Evolutionary conservation across 2,329 filamentous ascomycete genomes (phyloP).

Genomic region (Aspergillus japonicus): DNA sequence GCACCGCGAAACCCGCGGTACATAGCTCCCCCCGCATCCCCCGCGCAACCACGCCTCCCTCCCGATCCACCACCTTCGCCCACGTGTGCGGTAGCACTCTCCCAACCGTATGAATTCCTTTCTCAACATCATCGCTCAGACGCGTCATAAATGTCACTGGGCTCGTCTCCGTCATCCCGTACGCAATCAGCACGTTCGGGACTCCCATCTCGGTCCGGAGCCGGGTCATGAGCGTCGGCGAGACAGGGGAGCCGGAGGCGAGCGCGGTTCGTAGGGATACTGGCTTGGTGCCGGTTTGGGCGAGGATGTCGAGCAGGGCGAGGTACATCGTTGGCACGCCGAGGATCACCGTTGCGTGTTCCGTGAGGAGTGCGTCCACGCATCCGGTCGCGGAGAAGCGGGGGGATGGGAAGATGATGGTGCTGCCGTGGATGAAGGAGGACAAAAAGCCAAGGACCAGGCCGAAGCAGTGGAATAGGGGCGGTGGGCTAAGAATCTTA

Average conservation of each 20-base stretch:
- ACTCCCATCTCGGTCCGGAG: slow-evolving; percentile 71
- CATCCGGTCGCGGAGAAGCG: slow-evolving; percentile 62
- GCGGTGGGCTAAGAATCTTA: slow-evolving; percentile 71
- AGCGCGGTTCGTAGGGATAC: slow-evolving; percentile 72
- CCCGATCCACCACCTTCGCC: slow-evolving; percentile 70
- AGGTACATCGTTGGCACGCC: slow-evolving; percentile 91
- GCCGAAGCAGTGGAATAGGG: slow-evolving; percentile 56
- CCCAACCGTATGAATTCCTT: slow-evolving; percentile 71
- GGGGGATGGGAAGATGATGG: slow-evolving; percentile 78
- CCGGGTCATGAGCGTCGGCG: slow-evolving; percentile 62
- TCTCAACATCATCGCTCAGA: slow-evolving; percentile 64
- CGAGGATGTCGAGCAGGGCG: slow-evolving; percentile 68
- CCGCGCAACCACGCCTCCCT: slow-evolving; percentile 61
- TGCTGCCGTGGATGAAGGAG: slow-evolving; percentile 40
- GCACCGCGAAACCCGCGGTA: slow-evolving; percentile 70
- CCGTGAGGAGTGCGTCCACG: slow-evolving; percentile 53
- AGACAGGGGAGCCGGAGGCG: slow-evolving; percentile 75
- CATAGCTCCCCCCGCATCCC: slow-evolving; percentile 69
- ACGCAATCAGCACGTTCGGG: slow-evolving; percentile 79
- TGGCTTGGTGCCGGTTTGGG: slow-evolving; percentile 48
- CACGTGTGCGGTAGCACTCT: slow-evolving; percentile 70
- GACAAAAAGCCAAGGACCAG: slow-evolving; percentile 44
- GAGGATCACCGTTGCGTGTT: slow-evolving; percentile 66
- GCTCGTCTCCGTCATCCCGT: slow-evolving; percentile 89
- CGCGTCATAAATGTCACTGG: slow-evolving; percentile 66